Base-by-base conservation (phyloP, 2,329 filamentous ascomycete genomes). In the Colletotrichum aenigma region DNA sequence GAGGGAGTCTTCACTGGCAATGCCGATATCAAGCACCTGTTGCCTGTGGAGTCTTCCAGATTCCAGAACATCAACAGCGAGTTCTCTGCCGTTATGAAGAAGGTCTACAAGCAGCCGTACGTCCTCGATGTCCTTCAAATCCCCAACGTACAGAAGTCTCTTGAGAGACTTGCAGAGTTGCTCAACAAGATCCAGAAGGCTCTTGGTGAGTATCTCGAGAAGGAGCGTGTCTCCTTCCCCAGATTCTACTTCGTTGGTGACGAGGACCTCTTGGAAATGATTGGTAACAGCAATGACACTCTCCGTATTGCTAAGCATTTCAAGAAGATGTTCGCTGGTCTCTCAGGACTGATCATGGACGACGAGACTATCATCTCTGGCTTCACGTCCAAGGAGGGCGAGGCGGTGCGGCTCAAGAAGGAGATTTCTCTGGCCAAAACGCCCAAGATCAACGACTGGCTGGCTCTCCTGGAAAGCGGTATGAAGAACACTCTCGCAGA, bases 61-160 rank as follows among this genome's bases (percentile, higher is more conserved):
- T 99, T 99, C 87, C 95, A 98, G 82, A 99, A 98, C 86, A 99
- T 99, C 89, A 99, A 99, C 86, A 97, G 96, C 77, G 96, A 99
- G 84, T 99, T 99, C 87, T 94, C 98, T 82, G 93, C 95, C n/a
- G 96, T 99, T 55, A 98, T 99, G 95, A 98, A 98, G 88, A 99
- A 98, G 85, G 97, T 98, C 60, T 96, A 97, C 86, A 98, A 98
- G 84, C 96, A 96, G 68, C 96, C 97, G 0, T 97, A 96, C 80
- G 95, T 99, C 8, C 91, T 99, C 61, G 97, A 99, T 83, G 96
- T 99, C 3, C 92, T 99, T 72, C 96, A 96, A 78, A 99, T 99
- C 74, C 94, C 96, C 13, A 97, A 97, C 64, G 96, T 98, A 1
- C 97, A 99, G 81, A 98, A 98, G 84, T 98, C 96, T 3, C 87